Evolutionary conservation across 179 eudicot species (phyloP).

Genomic region (Beta corolliflora): DNA sequence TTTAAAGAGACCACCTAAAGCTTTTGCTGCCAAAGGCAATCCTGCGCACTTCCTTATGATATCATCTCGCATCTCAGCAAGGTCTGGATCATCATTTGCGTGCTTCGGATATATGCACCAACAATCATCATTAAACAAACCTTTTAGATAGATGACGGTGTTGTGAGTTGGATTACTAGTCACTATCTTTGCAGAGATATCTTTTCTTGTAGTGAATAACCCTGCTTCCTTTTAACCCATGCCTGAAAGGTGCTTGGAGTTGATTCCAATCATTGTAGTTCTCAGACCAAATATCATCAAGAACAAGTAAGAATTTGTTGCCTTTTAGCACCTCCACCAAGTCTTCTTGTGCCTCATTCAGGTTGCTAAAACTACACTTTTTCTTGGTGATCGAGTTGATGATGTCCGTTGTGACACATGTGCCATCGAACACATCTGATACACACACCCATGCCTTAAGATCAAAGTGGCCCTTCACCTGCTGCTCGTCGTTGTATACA

Average conservation of each 20-base stretch:
- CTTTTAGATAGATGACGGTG: neutral
- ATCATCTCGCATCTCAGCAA: neutral
- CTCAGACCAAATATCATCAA: slow-evolving; percentile 20
- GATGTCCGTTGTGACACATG: slow-evolving; percentile 1
- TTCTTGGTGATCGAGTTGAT: neutral
- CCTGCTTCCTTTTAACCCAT: slow-evolving; percentile 4
- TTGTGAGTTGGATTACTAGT: neutral
- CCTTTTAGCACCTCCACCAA: neutral
- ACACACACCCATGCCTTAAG: slow-evolving; percentile 8
- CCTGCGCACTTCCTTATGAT: neutral
- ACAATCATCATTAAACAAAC: neutral
- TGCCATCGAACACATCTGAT: slow-evolving; percentile 15
- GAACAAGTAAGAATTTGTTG: slow-evolving; percentile 11
- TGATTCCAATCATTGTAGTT: neutral
- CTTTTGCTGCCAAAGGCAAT: slow-evolving; percentile 26
- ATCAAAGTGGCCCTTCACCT: neutral
- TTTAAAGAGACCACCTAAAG: slow-evolving; percentile 30
- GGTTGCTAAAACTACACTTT: neutral
- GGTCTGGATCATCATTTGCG: neutral
- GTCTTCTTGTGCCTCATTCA: slow-evolving; percentile 3
- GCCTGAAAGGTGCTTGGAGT: slow-evolving; percentile 3
- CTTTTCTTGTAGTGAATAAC: slow-evolving; percentile 8
- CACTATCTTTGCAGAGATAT: neutral
- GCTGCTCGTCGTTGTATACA: neutral
- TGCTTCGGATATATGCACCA: slow-evolving; percentile 8